Evolutionary conservation across 169 alveolate species (phyloP), one percentile per base, ranked within the genome.

Genomic region (Plasmodium falciparum): DNA sequence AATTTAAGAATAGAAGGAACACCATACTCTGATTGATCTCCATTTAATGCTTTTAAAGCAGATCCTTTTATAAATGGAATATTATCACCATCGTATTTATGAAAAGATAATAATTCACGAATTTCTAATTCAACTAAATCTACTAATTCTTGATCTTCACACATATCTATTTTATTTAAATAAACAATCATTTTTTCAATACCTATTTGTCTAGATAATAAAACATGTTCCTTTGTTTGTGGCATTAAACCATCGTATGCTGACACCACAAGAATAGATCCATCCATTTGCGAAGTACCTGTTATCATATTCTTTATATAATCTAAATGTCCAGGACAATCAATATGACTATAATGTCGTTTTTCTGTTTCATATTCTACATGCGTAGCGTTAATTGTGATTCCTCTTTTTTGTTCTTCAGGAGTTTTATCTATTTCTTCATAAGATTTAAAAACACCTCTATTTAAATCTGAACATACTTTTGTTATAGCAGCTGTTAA

Each of bases 201-300:
- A 29, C 98, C 98, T 20, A 97, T 96, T 91, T 98, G 97, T 76
- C 97, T 94, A 80, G 98, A 96, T 22, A 97, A 94, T 17, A 98
- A 96, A 9, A 95, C 93, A 70, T 95, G 97, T 72, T 97, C 99
- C 73, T 98, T 94, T 1, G 99, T 96, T 92, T 98, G 97, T 4
- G 99, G 99, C 99, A 97, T 97, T 24, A 98, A 98, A n/a, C 99
- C 99, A 88, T 98, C 99, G 45, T 97, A 94, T 6, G 99, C 99
- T 29, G 99, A 95, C 2, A 97, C 99, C 59, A 98, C 99, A 59
- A 98, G 92, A 17, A 97, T 97, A 59, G 98, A 99, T 45, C 98
- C 99, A 89, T 97, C 99, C 99, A 97, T 96, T 76, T 97, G 97
- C 9, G 98, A 98, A 52, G 99, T 98, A 13, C 99, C 99, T 11